phyloP scores from a whole-genome alignment of 352 stramenopile genomes.

The Phytopythium boreale region DNA sequence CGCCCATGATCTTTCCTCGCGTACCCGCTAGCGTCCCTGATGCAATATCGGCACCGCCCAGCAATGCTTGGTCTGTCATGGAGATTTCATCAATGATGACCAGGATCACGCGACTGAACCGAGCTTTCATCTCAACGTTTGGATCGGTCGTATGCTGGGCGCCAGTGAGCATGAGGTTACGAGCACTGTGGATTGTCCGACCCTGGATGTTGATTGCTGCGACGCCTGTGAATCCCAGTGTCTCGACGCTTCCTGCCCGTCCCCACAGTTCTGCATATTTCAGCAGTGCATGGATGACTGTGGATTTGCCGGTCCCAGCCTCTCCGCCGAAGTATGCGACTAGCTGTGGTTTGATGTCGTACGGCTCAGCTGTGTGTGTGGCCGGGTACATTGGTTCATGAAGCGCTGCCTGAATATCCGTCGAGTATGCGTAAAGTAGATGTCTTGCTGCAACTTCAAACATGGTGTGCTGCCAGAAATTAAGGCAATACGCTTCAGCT shows the following conservation, averaged over 20 bases:
- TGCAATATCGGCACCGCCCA: constrained; percentile 11
- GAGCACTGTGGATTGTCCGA: constrained; percentile 17
- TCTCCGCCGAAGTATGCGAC: constrained; percentile 15
- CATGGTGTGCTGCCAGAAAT: constrained; percentile 27
- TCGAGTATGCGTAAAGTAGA: constrained; percentile 14
- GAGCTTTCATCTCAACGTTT: constrained; percentile 12
- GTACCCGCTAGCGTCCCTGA: constrained; percentile 6
- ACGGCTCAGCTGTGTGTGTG: not conserved
- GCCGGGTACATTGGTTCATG: not conserved
- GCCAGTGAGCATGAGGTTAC: constrained; percentile 12
- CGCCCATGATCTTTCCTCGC: constrained; percentile 14
- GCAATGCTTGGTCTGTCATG: constrained; percentile 18
- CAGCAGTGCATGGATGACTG: constrained; percentile 14
- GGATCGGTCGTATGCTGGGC: constrained; percentile 6
- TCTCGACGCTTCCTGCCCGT: constrained; percentile 8
- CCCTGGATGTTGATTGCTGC: constrained; percentile 16
- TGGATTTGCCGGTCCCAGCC: constrained; percentile 23
- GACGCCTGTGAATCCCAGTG: constrained; percentile 11
- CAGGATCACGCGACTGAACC: constrained; percentile 11
- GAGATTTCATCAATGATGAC: constrained; percentile 25
- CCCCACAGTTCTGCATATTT: constrained; percentile 6
- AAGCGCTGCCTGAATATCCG: constrained; percentile 3
- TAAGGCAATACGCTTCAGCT: constrained; percentile 14
- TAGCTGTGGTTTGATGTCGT: constrained; percentile 8
- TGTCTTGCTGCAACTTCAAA: constrained; percentile 22